Base-by-base conservation (phyloP, 176 grass and related monocot species). In the Rhynchospora pubera region DNA sequence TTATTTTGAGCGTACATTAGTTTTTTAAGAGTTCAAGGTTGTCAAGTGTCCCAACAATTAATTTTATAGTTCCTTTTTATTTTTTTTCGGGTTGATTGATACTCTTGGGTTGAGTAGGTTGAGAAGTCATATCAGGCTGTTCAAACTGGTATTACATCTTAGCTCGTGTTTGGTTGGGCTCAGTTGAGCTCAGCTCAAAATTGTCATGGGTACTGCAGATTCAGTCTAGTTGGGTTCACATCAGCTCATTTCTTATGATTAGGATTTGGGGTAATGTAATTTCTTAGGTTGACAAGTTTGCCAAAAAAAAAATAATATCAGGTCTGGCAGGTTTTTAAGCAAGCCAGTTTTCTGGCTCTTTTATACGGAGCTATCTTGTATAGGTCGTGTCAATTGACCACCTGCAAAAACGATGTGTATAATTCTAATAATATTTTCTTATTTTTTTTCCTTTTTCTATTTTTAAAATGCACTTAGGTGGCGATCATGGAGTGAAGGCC, bases 401-500 rank as follows among this genome's bases (percentile, higher is more conserved):
- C n/a, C n/a, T n/a, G n/a, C n/a, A n/a, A 83, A 86, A 78, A 57
- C 22, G 48, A 50, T 22, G n/a, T 48, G 10, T 1, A 48, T 50
- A 15, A 47, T 52, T 19, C 21, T 53, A 52, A 48, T 28, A 28
- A 19, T 39, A 62, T 34, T 79, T n/a, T 72, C 71, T 57, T 71
- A 63, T 74, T 50, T 65, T 64, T 75, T 15, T 1, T n/a, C n/a
- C 1, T 26, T 58, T 9, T 58, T 28, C 9, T 81, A 58, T 70
- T 85, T 81, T 79, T 46, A 47, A 83, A 26, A 52, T 67, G 3
- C 81, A 69, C 50, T 24, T 80, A 98, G 95, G 85, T 81, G 88
- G 89, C 60, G 92, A 98, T 88, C 89, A 93, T 88, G 89, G 92
- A 34, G 82, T 93, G 50, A 98, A 94, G 90, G 87, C 92, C 77